Percentiles rank a stretch among this genome's conserved stretches.
Evolutionary conservation across 164 flowering plant species (phyloP).

Genomic region (Dillenia turbinata): DNA sequence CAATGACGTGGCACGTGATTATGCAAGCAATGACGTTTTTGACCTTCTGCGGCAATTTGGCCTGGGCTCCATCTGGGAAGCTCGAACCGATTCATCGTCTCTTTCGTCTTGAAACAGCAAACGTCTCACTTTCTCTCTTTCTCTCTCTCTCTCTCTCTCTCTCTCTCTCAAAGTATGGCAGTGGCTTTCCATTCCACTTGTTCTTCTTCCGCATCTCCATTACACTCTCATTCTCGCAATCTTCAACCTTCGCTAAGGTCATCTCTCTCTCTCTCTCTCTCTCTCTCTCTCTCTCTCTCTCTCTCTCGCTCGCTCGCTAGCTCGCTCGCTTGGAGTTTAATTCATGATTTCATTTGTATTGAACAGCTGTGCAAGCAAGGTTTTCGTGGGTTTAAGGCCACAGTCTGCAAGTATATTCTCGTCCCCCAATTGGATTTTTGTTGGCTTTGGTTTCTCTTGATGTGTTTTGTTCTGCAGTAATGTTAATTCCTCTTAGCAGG

Average conservation of each 20-base stretch:
- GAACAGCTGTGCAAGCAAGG: conserved; percentile 47
- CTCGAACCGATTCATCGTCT: no score
- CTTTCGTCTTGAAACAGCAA: no score
- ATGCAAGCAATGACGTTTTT: no score
- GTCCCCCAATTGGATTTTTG: conserved; percentile 3
- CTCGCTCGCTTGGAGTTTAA: background rate
- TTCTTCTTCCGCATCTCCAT: conserved; percentile 19
- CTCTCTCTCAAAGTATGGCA: conserved; percentile 20
- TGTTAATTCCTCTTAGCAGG: conserved; percentile 21
- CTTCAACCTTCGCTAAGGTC: conserved; percentile 41
- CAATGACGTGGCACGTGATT: no score
- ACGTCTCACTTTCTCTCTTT: background rate
- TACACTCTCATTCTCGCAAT: conserved; percentile 20
- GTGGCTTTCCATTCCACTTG: conserved; percentile 27
- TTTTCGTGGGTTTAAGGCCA: conserved; percentile 50
- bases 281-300: background rate
- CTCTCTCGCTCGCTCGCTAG: background rate
- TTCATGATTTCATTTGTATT: background rate
- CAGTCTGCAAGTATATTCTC: conserved; percentile 42
- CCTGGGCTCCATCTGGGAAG: no score
- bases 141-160: conserved; percentile 3
- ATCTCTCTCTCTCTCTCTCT: conserved; percentile 2
- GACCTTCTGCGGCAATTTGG: no score
- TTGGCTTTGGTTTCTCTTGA: background rate
- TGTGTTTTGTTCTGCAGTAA: background rate